Percentiles rank a stretch among this genome's conserved stretches.
phyloP scores from a whole-genome alignment of 768 basidiomycete species.

The Pleurotus tuber-regium region DNA sequence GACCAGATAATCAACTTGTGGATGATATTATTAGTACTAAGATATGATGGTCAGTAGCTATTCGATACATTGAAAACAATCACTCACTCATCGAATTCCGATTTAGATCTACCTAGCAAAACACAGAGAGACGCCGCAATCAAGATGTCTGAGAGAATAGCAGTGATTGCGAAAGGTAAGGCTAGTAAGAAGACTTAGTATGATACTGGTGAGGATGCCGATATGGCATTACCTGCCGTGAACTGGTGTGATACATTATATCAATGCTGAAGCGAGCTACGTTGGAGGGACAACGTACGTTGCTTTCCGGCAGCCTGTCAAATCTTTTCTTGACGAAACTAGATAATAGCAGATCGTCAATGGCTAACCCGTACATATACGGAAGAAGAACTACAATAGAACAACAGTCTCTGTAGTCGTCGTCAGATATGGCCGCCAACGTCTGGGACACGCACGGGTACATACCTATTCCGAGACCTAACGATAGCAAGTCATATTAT shows the following conservation, averaged over 20 bases:
- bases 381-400: constrained; percentile 26
- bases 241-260: too few relatives aligned
- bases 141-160: constrained; percentile 44
- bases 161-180: constrained; percentile 42
- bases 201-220: background rate
- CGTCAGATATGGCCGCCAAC: background rate
- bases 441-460: background rate
- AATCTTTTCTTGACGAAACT: constrained; percentile 40
- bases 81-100: constrained; percentile 31
- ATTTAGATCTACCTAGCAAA: constrained; percentile 37
- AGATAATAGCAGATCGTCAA: background rate
- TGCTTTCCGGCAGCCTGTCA: constrained; percentile 29
- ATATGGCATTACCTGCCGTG: background rate
- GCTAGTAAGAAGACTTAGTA: constrained; percentile 14
- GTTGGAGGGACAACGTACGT: constrained; percentile 22
- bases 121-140: constrained; percentile 43
- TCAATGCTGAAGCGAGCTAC: too few relatives aligned
- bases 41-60: background rate
- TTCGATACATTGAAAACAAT: background rate
- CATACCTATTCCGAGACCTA: constrained; percentile 41
- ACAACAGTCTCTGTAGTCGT: constrained; percentile 31
- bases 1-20: constrained; percentile 45
- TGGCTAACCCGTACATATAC: background rate
- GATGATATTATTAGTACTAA: constrained; percentile 39
- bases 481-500: background rate